A percentile compares a stretch with the other conserved stretches of the same genome.
Evolutionary conservation across 208 protist species (phyloP).

Genomic region (Wallacemonas collosoma): DNA sequence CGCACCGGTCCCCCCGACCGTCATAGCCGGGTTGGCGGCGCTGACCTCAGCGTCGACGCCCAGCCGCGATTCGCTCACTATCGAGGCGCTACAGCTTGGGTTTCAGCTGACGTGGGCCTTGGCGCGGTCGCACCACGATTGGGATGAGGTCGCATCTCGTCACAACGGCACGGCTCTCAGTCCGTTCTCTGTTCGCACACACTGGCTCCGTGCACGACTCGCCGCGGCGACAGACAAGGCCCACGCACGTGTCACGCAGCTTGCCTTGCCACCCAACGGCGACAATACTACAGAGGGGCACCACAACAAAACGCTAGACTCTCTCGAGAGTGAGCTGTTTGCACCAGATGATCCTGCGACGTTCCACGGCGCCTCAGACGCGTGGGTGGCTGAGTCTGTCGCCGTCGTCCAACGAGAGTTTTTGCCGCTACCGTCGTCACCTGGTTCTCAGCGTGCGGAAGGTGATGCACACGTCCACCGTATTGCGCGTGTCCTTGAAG

Average conservation of each 20-base stretch:
- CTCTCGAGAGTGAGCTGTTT: slow-evolving; percentile 27
- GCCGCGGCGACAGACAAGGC: background rate
- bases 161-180: background rate
- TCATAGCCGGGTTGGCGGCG: slow-evolving; percentile 4
- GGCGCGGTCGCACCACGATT: slow-evolving; percentile 23
- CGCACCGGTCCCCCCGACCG: slow-evolving; percentile 25
- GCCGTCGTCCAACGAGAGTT: slow-evolving; percentile 29
- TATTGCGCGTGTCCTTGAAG: background rate
- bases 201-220: background rate
- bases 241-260: background rate
- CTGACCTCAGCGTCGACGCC: background rate
- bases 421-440: slow-evolving; percentile 1
- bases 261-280: background rate
- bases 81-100: slow-evolving; percentile 34
- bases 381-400: slow-evolving; percentile 43
- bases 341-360: slow-evolving; percentile 11
- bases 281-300: background rate
- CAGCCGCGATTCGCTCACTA: background rate
- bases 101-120: slow-evolving; percentile 42
- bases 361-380: slow-evolving; percentile 31
- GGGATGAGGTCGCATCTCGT: background rate
- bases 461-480: background rate
- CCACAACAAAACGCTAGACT: background rate
- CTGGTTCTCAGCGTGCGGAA: too few relatives aligned
- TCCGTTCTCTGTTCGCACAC: background rate